A percentile compares a stretch with the other conserved stretches of the same genome.
These are phyloP conservation scores for Gastrolobium villosum DNA, from an alignment of 306 rosid species.

Conservation along the genomic window DNA sequence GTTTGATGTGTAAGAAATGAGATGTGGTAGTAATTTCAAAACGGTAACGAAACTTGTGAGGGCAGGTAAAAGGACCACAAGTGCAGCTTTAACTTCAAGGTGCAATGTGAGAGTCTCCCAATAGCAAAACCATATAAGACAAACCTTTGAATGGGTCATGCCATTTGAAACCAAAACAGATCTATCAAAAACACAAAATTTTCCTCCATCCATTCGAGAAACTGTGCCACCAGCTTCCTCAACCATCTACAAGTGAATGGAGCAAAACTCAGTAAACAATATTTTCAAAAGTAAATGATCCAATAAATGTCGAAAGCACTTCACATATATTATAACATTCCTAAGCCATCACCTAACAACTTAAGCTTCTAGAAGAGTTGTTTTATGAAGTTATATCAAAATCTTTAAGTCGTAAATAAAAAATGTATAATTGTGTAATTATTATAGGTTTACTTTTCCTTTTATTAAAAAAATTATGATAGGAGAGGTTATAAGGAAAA, in stretches of 20 bases:
- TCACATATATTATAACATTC: not conserved
- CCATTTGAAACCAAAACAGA: conserved; percentile 92
- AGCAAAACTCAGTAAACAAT: conserved; percentile 22
- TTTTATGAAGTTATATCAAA: not conserved
- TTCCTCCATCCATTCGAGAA: conserved; percentile 92
- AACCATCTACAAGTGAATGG: conserved; percentile 66
- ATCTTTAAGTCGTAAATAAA: too few species aligned
- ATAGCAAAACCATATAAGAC: conserved; percentile 41
- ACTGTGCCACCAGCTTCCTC: conserved; percentile 95
- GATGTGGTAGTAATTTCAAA: too few species aligned
- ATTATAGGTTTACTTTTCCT: too few species aligned
- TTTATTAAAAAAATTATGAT: too few species aligned
- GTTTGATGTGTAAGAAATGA: too few species aligned
- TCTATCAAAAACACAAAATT: conserved; percentile 91
- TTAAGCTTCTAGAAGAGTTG: not conserved
- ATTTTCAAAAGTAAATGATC: conserved; percentile 21
- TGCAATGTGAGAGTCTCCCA: not conserved
- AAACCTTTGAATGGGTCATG: conserved; percentile 77
- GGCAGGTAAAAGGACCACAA: too few species aligned
- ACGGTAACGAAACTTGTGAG: too few species aligned
- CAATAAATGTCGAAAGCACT: conserved; percentile 13
- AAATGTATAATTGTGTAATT: too few species aligned
- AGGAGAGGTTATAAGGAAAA: too few species aligned
- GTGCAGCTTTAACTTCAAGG: too few species aligned
- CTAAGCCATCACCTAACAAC: not conserved